A percentile compares a stretch with the other conserved stretches of the same genome.
Evolutionary conservation across 495 filamentous ascomycete species (phyloP).

Genomic region (Apodospora peruviana): DNA sequence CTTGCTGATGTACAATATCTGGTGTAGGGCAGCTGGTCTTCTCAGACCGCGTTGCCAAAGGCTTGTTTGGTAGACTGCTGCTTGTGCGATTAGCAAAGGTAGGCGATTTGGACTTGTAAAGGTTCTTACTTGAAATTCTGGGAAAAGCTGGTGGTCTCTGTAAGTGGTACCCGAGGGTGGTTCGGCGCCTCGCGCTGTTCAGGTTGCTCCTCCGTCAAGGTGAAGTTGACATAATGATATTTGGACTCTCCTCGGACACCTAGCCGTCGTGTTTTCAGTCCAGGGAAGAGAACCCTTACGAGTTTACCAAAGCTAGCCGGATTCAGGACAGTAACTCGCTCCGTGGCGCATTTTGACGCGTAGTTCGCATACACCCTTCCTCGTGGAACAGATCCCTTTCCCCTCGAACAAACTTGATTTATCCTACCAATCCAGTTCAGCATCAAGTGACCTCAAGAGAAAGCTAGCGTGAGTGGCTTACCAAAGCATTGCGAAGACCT

Average conservation of each 20-base stretch:
- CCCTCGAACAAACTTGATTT: constrained; percentile 71
- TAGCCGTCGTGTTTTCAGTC: constrained; percentile 82
- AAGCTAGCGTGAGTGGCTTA: constrained; percentile 36
- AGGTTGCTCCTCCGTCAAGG: constrained; percentile 58
- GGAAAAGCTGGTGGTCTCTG: constrained; percentile 28
- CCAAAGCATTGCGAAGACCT: constrained; percentile 98
- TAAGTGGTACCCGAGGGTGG: constrained; percentile 32
- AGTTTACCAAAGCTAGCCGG: constrained; percentile 97
- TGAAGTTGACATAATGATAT: constrained; percentile 93
- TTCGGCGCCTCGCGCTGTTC: constrained; percentile 32
- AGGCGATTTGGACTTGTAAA: background rate
- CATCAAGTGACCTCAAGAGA: background rate
- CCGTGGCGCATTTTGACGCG: constrained; percentile 80
- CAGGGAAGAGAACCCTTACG: constrained; percentile 91
- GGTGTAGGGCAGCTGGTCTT: constrained; percentile 67
- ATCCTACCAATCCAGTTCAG: constrained; percentile 53
- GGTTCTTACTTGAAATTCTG: constrained; percentile 37
- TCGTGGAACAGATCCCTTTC: constrained; percentile 78
- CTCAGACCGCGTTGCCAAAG: constrained; percentile 36
- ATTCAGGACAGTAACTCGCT: constrained; percentile 88
- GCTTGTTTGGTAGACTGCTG: constrained; percentile 23
- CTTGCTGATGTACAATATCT: constrained; percentile 29
- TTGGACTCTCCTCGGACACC: constrained; percentile 96
- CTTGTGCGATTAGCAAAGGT: constrained; percentile 1
- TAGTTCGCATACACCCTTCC: constrained; percentile 93